Base-by-base conservation (phyloP, 805 yeast species). In the Cyberlindnera galapagoensis region DNA sequence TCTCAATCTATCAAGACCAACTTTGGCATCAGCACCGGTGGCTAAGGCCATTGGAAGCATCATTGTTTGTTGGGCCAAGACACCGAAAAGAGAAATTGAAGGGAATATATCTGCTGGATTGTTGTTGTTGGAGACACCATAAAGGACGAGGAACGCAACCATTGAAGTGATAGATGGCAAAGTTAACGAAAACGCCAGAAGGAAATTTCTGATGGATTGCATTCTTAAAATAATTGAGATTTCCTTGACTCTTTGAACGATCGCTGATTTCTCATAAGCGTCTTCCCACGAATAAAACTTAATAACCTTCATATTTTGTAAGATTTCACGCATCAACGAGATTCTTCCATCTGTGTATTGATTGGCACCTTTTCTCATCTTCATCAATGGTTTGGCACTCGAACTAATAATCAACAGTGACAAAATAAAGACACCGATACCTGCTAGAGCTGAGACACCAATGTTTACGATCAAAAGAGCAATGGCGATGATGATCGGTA, bases 201-300 rank as follows among this genome's bases (percentile, higher is more conserved):
- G 31, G 11, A 60, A 36, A 44, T 74, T 80, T 54, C 88, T 71
- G 20, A 73, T 50, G 24, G 74, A 59, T 47, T 80, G 85, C 63
- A 82, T 69, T 29, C 56, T 60, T 46, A 72, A 65, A 42, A 84
- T 63, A 31, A 65, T 59, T 7, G 45, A 41, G 70, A 80, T 74
- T 56, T 85, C 95, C 17, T 61, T 54, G 1, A 45, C 44, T 49
- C 95, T 69, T 22, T 72, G 60, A 4, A 63, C 63, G 6, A 71
- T 46, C 26, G 84, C 69, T 28, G 69, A 54, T 9, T 65, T 53
- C 33, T 65, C 63, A 54, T 83, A 85, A 1, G 95, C 84, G 18
- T 65, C 67, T 58, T 86, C 95, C 95, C 95, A 85, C 2, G 90
- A 80, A 52, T 85, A 85, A 54, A 69, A 82, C 60, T 85, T 85